These are phyloP conservation scores for Dipteronia sinensis DNA, from an alignment of 345 rosid species.

Conservation along the genomic window DNA sequence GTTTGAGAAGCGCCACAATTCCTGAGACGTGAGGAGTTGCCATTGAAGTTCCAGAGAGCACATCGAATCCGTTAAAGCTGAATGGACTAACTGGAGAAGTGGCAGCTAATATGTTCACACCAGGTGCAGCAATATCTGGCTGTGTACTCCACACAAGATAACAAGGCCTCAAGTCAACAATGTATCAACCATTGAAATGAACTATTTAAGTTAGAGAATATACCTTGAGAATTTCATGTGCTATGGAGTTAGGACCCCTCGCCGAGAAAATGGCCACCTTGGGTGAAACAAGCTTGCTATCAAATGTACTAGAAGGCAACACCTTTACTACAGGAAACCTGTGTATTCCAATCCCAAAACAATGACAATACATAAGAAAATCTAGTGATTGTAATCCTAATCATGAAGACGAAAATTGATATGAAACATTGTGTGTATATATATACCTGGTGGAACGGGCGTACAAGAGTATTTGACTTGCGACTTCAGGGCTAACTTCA, in stretches of 20 bases:
- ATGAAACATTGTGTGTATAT: neutral
- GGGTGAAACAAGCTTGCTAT: slow-evolving; percentile 34
- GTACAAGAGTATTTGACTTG: slow-evolving; percentile 33
- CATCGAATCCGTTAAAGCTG: slow-evolving; percentile 16
- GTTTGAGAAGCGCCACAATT: slow-evolving; percentile 42
- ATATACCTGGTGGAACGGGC: slow-evolving; percentile 34
- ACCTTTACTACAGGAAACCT: slow-evolving; percentile 25
- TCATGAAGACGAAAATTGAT: neutral
- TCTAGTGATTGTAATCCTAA: too few species aligned
- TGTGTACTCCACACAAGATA: slow-evolving; percentile 9
- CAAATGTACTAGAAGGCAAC: slow-evolving; percentile 27
- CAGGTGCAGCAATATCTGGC: slow-evolving; percentile 53
- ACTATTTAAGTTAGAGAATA: neutral
- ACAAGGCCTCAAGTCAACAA: neutral
- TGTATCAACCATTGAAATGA: neutral
- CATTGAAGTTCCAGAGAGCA: slow-evolving; percentile 44
- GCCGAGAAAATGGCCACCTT: slow-evolving; percentile 48
- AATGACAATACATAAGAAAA: neutral
- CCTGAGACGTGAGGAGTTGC: slow-evolving; percentile 44
- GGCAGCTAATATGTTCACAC: slow-evolving; percentile 46
- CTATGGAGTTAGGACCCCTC: slow-evolving; percentile 21
- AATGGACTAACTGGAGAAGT: slow-evolving; percentile 23
- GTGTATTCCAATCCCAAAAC: neutral
- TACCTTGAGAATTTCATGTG: slow-evolving; percentile 23
- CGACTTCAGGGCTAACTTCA: slow-evolving; percentile 34